Evolutionary conservation across 306 rosid species (phyloP), one percentile per base, ranked within the genome.

Genomic region (Mimosa pudica): DNA sequence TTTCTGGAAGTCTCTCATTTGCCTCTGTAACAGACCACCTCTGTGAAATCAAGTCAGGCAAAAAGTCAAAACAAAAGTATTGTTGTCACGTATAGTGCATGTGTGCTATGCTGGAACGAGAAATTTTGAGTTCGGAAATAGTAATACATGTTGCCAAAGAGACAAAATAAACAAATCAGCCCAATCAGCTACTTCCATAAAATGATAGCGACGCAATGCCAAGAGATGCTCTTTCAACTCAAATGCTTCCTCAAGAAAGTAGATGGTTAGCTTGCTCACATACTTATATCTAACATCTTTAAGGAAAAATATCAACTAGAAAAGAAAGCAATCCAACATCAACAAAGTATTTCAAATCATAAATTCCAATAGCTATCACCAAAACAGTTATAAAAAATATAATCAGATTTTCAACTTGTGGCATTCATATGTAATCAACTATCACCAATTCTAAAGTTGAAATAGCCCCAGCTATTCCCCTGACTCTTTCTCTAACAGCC

Each of bases 111-210:
- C 75, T 84, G 45, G 16, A 71, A 14, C 73, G 66, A 24, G 69
- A 58, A 51, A 81, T 57, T 60, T 64, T 41, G 70, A 76, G 83
- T 86, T 52, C 74, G 72, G 71, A 83, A 71, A 68, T 36, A 78
- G 81, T 71, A 76, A 64, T 91, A 91, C 97, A 86, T 93, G 97
- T 83, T 85, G 84, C 95, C 97, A 92, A 73, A 95, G 96, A 74
- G 92, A 89, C 85, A 89, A 83, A 83, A 95, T 88, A 88, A 95
- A 95, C 85, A 92, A 84, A 93, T 92, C 97, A 82, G 97, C 96
- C 98, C 98, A 95, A 79, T 95, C 98, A 68, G 96, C 97, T 67
- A 87, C 48, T 85, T 95, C 98, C 98, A 95, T 92, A 77, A 95
- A 92, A 85, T 95, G 93, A 81, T 95, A 92, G 41, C 90, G 96